Conservation (phyloP, 2,329 filamentous ascomycete species). For the Fusarium papillatum region DNA sequence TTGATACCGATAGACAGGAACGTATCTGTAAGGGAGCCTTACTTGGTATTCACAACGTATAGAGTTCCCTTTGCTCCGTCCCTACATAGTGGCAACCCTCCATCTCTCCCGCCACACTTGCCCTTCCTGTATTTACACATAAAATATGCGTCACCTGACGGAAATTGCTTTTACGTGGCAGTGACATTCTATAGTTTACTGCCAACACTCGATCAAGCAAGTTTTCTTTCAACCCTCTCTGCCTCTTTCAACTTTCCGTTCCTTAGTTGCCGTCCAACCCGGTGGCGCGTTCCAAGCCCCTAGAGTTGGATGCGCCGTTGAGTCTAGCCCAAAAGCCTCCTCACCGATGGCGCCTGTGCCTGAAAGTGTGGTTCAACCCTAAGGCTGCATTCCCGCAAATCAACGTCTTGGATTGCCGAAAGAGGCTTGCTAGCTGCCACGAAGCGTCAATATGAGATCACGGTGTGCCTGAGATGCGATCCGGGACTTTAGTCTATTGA, state of each 20-base stretch:
- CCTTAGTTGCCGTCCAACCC: neutral
- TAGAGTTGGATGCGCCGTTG: neutral
- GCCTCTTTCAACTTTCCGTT: neutral
- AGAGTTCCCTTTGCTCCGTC: neutral
- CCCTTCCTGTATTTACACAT: neutral
- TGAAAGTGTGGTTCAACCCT: neutral
- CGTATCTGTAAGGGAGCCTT: neutral
- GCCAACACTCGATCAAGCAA: neutral
- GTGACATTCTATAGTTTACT: neutral
- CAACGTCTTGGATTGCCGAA: neutral
- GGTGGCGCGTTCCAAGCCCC: neutral
- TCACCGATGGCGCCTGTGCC: neutral
- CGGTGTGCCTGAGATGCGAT: neutral
- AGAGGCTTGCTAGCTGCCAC: neutral
- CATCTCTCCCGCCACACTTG: neutral
- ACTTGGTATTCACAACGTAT: neutral
- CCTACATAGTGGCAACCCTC: neutral
- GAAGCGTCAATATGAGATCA: constrained; percentile 1
- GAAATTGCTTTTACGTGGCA: neutral
- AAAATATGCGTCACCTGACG: neutral
- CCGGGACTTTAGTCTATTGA: neutral
- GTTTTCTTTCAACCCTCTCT: neutral
- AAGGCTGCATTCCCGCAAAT: neutral
- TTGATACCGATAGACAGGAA: neutral
- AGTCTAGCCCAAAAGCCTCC: constrained; percentile 2